Percentiles rank a stretch among this genome's conserved stretches.
These are phyloP conservation scores for Catharanthus roseus DNA, from an alignment of 257 asterid genomes.

Conservation along the genomic window DNA sequence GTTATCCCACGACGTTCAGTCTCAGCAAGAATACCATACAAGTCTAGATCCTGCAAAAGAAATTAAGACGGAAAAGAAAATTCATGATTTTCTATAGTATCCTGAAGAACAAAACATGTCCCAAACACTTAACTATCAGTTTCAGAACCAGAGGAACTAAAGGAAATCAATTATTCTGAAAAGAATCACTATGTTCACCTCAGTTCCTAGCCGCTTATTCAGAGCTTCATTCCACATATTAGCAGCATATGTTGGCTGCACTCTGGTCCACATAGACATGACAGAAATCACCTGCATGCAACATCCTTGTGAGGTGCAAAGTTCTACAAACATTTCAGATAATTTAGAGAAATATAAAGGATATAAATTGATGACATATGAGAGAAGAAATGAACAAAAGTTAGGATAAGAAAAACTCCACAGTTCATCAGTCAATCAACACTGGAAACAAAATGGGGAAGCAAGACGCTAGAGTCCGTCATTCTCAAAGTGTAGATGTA, in stretches of 20 bases:
- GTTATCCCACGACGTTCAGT: constrained; percentile 85
- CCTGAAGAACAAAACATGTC: neutral
- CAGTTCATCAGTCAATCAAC: neutral
- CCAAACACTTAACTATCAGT: neutral
- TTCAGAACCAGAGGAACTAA: neutral
- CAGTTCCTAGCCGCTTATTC: constrained; percentile 94
- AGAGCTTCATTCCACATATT: constrained; percentile 99
- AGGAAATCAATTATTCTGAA: neutral
- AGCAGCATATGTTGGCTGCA: constrained; percentile 99
- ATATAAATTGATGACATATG: neutral
- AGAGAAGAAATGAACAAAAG: neutral
- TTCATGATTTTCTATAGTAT: neutral
- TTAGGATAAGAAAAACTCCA: neutral
- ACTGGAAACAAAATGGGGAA: neutral
- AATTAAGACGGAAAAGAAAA: neutral
- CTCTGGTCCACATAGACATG: constrained; percentile 99
- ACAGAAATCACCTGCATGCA: constrained; percentile 80
- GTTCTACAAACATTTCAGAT: constrained; percentile 13
- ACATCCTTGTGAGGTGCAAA: constrained; percentile 20
- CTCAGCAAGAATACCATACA: constrained; percentile 78
- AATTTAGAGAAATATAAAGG: neutral
- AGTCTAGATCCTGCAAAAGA: constrained; percentile 58
- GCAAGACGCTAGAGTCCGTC: neutral
- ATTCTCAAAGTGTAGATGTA: neutral
- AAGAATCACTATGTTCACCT: constrained; percentile 38